Base-by-base conservation (phyloP, 441 rosid genomes). In the Erodium chrysanthum region DNA sequence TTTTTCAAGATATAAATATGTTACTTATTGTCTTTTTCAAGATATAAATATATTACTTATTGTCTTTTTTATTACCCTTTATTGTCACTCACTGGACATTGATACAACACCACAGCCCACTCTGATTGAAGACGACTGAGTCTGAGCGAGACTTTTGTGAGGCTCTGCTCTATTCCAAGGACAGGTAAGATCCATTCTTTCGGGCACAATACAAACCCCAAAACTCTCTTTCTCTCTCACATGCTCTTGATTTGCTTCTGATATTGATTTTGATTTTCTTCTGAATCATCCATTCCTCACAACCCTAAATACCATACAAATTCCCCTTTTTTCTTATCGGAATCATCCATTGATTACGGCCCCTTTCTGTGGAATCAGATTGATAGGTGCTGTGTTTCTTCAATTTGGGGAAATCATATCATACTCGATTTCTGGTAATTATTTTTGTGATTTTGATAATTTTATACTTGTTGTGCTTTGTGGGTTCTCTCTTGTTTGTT, bases 1-100 rank as follows among this genome's bases (percentile, higher is more conserved):
- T 31, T 31, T 31, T 31, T 31, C 35, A 31, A 31, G 70, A 62
- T 69, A 72, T 69, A 77, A 73, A 74, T 69, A 62, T 35, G 50
- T 56, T 61, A 17, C 6, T 2, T 63, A 8, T 7, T 42, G 62
- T 31, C 3, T n/a, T 9, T 1, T 6, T 40, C 35, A 31, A 31
- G 70, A 62, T 69, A 72, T 69, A 77, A 73, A 74, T 69, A 62
- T 35, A 59, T 56, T 61, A 17, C 6, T 2, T 63, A 8, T 7
- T 42, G 62, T 31, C 3, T n/a, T 9, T 1, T 6, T 40, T 35
- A n/a, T 50, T 50, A 2, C 9, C 20, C 58, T 50, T 17, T 50
- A 50, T 17, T 50, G 21, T 15, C 58, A 50, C n/a, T 50, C 20
- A 40, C 48, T 40, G 3, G 21, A 50, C 2, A 50, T 17, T 50